These are phyloP conservation scores for Hemileccinum impolitum DNA, from an alignment of 768 basidiomycete species.

Conservation along the genomic window DNA sequence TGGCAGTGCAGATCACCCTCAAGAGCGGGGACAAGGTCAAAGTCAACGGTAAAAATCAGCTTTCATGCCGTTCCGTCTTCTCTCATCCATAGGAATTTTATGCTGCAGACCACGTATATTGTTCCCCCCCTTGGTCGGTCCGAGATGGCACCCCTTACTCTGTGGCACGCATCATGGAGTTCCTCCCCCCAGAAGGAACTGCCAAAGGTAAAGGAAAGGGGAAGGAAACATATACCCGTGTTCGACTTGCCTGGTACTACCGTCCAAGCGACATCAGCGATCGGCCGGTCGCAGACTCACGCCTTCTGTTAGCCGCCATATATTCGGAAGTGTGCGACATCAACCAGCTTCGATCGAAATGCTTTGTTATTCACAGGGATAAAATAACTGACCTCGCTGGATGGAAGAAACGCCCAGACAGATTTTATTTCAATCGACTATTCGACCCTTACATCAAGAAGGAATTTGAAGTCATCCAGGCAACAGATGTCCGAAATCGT, in stretches of 20 bases:
- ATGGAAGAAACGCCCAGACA: slow-evolving; percentile 92
- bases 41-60: slow-evolving; percentile 68
- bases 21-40: slow-evolving; percentile 83
- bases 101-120: slow-evolving; percentile 90
- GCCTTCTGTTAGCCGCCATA: slow-evolving; percentile 91
- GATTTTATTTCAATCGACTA: slow-evolving; percentile 93
- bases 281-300: slow-evolving; percentile 85
- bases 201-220: slow-evolving; percentile 64
- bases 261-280: slow-evolving; percentile 94
- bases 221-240: slow-evolving; percentile 73
- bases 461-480: slow-evolving; percentile 93
- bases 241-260: slow-evolving; percentile 94
- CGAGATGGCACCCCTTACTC: slow-evolving; percentile 95
- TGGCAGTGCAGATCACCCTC: slow-evolving; percentile 48
- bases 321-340: slow-evolving; percentile 96
- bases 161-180: slow-evolving; percentile 95
- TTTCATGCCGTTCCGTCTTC: slow-evolving; percentile 12
- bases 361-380: slow-evolving; percentile 93
- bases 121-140: slow-evolving; percentile 88
- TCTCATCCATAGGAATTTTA: slow-evolving; percentile 24
- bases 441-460: slow-evolving; percentile 98
- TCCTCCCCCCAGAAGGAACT: slow-evolving; percentile 75
- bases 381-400: slow-evolving; percentile 89
- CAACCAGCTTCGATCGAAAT: slow-evolving; percentile 87
- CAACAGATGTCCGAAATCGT: slow-evolving; percentile 87